Base-by-base conservation (phyloP, 495 filamentous ascomycete species). In the Cudoniella acicularis region DNA sequence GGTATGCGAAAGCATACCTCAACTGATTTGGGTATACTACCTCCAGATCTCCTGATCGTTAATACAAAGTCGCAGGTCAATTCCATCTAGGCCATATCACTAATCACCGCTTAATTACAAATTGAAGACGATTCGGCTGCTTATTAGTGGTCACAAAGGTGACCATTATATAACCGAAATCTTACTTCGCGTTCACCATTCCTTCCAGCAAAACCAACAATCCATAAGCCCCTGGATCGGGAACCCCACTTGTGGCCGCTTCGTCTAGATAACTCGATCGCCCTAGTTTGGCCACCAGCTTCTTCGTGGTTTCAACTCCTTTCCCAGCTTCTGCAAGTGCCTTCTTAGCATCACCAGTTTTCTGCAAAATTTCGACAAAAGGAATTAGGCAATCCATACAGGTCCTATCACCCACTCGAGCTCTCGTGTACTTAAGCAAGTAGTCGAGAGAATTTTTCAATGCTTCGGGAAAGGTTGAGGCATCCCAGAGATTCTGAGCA, bases 361-460 rank as follows among this genome's bases (percentile, higher is more conserved):
- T 59, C 24, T 67, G 61, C 67, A 86, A 66, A 11, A 70, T 76
- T 48, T 79, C 73, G 25, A 75, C 74, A 67, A 86, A 85, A n/a
- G 83, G 83, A 60, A 85, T 83, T 60, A 85, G 62, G 0, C 80
- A 80, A 63, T 85, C 83, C 80, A 85, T 82, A 17, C 83, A 80
- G 0, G 83, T 85, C 61, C 70, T 79, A 13, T 76, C 70, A 3
- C 61, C 61, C 20, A 64, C n/a, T 26, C 56, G 22, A 21, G 61
- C 61, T 40, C 52, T 49, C 10, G 61, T 64, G 25, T 64, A 64
- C 25, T 54, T 56, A 13, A 56, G 22, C 20, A 64, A 36, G 25
- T 54, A 20, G 1, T 59, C 56, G 16, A 59, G 17, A 9, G 61
- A 47, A 1, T 18, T 30, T n/a, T 63, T 49, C 56, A 63, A 56